Base-by-base conservation (phyloP, 805 yeast species). In the Candida ponderosae region DNA sequence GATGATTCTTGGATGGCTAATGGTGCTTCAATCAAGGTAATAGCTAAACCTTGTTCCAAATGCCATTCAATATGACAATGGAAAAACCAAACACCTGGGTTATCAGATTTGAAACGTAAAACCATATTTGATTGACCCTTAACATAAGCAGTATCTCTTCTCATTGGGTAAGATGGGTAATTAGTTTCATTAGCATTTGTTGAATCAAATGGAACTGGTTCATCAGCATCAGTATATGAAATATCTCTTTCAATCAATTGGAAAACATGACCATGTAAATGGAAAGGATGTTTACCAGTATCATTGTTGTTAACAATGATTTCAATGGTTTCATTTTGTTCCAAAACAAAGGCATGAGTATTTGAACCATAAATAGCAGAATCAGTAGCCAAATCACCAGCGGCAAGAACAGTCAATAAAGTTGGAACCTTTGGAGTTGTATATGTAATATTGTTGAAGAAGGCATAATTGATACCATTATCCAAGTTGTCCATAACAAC, bases 61-160 rank as follows among this genome's bases (percentile, higher is more conserved):
- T 93, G 98, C 98, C 98, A 90, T 60, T 93, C 97, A 54, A 93
- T 83, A 60, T 90, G 98, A 65, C 98, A 90, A 67, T 90, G 98
- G 94, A 93, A 93, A 61, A 80, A 76, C 98, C 97, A 90, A 32
- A 89, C 89, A 68, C 98, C 98, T 24, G 97, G 98, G 61, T 93
- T 93, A 58, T 83, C 80, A 37, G 97, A 95, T 54, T 74, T 76
- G 71, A 88, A 90, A 57, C 97, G 76, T 44, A 90, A 55, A 24
- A 86, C 89, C 53, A 88, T 72, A 65, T 85, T 80, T 2, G 96
- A 88, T 56, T 84, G 84, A 20, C 95, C 88, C 56, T 78, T 74
- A 33, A 84, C 85, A 51, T 78, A 81, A 10, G 82, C 64, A 9
- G 83, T 76, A 59, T 93, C 98, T 67, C 98, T 80, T 41, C 75